Evolutionary conservation across 148 eudicot genomes (phyloP).

Genomic region (Spergularia marina): DNA sequence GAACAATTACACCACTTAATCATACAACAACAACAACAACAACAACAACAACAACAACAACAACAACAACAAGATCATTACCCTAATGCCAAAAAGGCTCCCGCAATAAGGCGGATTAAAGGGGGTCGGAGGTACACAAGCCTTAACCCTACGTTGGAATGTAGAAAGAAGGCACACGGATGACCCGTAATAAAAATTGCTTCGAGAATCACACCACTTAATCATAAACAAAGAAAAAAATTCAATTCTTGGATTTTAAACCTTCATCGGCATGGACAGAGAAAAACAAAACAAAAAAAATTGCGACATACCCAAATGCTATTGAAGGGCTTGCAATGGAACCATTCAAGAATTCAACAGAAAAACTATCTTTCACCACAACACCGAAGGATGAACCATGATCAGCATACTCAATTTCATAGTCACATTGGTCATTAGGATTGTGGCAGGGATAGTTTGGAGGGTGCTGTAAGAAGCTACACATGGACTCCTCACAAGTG

Average conservation of each 20-base stretch:
- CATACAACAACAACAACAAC: too few species aligned
- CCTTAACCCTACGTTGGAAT: too few species aligned
- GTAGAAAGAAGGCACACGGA: too few species aligned
- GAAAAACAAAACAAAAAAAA: neutral
- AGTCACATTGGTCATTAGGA: conserved; percentile 81
- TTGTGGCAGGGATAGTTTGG: conserved; percentile 38
- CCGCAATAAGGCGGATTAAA: too few species aligned
- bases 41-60: too few species aligned
- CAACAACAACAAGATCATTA: too few species aligned
- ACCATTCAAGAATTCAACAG: conserved; percentile 56
- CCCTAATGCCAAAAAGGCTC: too few species aligned
- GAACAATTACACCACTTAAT: neutral
- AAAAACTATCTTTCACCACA: conserved; percentile 55
- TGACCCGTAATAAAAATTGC: too few species aligned
- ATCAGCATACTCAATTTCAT: conserved; percentile 82
- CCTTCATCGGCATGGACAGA: neutral
- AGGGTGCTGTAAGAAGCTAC: conserved; percentile 53
- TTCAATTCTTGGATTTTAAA: neutral
- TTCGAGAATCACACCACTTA: neutral
- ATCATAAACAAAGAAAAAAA: neutral
- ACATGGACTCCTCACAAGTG: conserved; percentile 59
- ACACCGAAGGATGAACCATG: conserved; percentile 81
- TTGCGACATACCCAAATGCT: conserved; percentile 68
- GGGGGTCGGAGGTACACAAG: too few species aligned
- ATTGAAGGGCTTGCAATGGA: conserved; percentile 40